Base-by-base conservation (phyloP, 768 basidiomycete genomes). In the Russula lepida region DNA sequence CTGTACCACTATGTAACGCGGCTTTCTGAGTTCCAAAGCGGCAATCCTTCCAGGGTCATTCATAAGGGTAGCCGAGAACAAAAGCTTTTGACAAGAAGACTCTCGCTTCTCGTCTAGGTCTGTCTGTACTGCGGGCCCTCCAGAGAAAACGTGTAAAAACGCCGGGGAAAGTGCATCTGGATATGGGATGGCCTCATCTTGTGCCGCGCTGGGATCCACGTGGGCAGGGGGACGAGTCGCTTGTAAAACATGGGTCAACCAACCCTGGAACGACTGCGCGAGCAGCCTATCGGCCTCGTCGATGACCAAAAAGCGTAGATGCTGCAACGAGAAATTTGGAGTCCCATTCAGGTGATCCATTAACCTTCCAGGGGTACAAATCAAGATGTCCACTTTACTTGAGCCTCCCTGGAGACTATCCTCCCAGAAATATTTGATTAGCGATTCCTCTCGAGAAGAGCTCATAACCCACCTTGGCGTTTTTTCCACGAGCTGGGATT, bases 241-340 rank as follows among this genome's bases (percentile, higher is more conserved):
- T n/a, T 80, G 74, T 8, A 97, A 76, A 4, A 98, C 89, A 68
- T 85, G 85, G 6, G 82, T 81, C 3, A 98, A 76, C 95, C 95
- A 99, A 70, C 92, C 90, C 72, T 98, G 94, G 74, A 97, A 98
- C 1, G 92, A 92, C 71, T 98, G 94, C 11, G 89, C 88, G 9
- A 99, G 79, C 0, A 99, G 79, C n/a, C 94, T 83, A 70, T 99
- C 97, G 0, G 97, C 97, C 74, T 99, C 97, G 71, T 99, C 97
- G 58, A 99, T 92, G 30, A 98, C 95, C 62, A 98, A 76, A 72
- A 93, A 98, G n/a, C 95, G 86, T 7, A 99, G 79, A 72, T 98
- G 94, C 68, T 97, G 94, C 32, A 98, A 74, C 1, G 92, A 88
- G 71, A 98, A 97, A 65, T 93, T 92, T 0, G 82, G 84, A 0